Base-by-base conservation (phyloP, 23 red algal species). In the Gracilaria domingensis region DNA sequence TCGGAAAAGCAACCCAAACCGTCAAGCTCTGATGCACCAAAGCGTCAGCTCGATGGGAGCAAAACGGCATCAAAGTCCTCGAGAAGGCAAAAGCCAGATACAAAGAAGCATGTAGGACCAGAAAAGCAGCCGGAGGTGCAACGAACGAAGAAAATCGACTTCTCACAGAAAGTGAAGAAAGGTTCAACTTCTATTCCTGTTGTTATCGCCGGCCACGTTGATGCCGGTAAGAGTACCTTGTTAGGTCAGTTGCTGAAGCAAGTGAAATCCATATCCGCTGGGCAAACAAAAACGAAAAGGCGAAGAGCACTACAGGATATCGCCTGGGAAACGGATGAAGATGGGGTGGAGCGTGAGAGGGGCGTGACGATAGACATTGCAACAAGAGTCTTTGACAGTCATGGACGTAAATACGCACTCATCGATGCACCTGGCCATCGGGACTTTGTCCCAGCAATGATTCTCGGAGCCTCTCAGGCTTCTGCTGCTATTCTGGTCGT, bases 341-440 rank as follows among this genome's bases (percentile, higher is more conserved):
- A 94, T 56, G 85, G 87, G 28, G 97, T 85, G 20, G 97, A 98
- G 88, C 91, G 93, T 33, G 97, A 98, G 78, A 90, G 93, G 23
- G 97, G 97, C 11, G 93, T 98, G 30, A 98, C 97, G 8, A 98
- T 98, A 83, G 94, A 98, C 55, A 98, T 98, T 86, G 92, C 93
- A 2, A 89, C 93, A 45, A 83, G 97, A 56, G 84, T 95, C 82
- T 95, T 98, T 83, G 28, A 90, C 54, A 74, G 76, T 39, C 39
- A 45, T 8, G 90, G 89, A 54, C 82, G 94, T 20, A 90, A 62
- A 47, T 94, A 94, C 54, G 95, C 91, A 2, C 95, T 98, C 38
- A 98, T 98, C 57, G 97, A 98, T 76, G 90, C 97, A 4, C 97
- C 97, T 30, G 97, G 97, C 11, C 97, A 98, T 86, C 97, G 97